Evolutionary conservation across 1,284 basidiomycete genomes (phyloP).

Genomic region (Wolfiporia cocos): DNA sequence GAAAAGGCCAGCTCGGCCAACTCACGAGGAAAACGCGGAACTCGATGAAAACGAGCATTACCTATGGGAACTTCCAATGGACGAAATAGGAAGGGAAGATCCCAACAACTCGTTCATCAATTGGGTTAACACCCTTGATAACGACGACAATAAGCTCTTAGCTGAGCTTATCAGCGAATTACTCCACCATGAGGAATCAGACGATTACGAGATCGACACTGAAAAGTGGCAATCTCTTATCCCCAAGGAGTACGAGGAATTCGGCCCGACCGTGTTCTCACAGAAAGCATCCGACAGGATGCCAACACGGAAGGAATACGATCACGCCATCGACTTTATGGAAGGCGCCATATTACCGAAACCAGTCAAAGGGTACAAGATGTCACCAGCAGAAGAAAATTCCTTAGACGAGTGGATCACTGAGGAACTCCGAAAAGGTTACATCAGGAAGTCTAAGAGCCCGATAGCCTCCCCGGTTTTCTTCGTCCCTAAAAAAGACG

Average conservation of each 20-base stretch:
- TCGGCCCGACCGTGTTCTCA: not conserved
- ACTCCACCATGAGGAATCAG: not conserved
- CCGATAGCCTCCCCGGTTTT: slow-evolving; percentile 1
- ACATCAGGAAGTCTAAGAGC: slow-evolving; percentile 1
- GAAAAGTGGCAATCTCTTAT: not conserved
- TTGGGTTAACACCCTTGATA: not conserved
- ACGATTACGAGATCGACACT: not conserved
- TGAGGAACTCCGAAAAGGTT: slow-evolving; percentile 1
- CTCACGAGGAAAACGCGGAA: not conserved
- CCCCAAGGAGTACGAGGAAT: not conserved
- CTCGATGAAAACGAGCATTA: not conserved
- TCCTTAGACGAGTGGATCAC: slow-evolving; percentile 1
- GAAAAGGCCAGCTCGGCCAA: not conserved
- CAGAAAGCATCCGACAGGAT: not conserved
- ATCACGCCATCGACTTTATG: not conserved
- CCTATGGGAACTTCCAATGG: not conserved
- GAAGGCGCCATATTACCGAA: not conserved
- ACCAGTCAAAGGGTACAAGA: not conserved
- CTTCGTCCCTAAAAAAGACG: slow-evolving; percentile 9
- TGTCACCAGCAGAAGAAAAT: not conserved
- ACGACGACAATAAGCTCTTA: not conserved
- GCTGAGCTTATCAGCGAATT: not conserved
- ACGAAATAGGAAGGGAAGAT: not conserved
- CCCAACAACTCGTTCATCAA: not conserved
- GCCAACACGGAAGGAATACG: not conserved